Conservation (phyloP, 352 stramenopile species). For the Phytophthora fragariae region DNA sequence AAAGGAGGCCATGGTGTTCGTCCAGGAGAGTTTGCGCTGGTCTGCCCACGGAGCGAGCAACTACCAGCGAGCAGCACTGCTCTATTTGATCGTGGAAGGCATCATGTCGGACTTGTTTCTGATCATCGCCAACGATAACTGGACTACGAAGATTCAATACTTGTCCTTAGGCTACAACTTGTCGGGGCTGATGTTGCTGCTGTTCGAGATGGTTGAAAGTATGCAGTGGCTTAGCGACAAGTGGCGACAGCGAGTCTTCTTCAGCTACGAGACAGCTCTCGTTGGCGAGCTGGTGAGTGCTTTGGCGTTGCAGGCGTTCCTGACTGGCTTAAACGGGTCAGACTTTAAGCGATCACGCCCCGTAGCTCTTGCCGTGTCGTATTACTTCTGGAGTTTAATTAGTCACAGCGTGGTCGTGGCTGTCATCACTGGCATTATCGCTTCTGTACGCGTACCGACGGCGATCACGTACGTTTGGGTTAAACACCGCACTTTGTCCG, state of each 20-base stretch:
- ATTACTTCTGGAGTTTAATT: constrained; percentile 23
- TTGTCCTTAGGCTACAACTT: neutral
- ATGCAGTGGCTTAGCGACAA: constrained; percentile 3
- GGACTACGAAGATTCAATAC: neutral
- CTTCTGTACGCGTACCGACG: neutral
- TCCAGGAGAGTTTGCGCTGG: constrained; percentile 10
- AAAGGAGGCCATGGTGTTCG: constrained; percentile 8
- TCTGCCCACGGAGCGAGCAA: constrained; percentile 3
- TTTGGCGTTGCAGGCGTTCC: constrained; percentile 2
- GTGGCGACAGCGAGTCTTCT: neutral
- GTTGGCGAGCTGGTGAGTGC: constrained; percentile 9
- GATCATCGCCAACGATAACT: constrained; percentile 8
- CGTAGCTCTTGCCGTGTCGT: constrained; percentile 15
- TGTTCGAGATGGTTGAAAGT: constrained; percentile 14
- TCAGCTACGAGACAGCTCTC: constrained; percentile 18
- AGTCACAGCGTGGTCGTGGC: constrained; percentile 18
- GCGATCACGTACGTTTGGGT: constrained; percentile 11
- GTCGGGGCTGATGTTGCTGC: neutral
- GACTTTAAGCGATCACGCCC: constrained; percentile 1
- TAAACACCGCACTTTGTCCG: constrained; percentile 9
- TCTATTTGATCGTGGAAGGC: constrained; percentile 26
- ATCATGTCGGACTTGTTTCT: constrained; percentile 22
- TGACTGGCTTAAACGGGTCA: constrained; percentile 10
- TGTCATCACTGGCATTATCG: constrained; percentile 13
- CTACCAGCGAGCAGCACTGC: constrained; percentile 8